Base-by-base conservation (phyloP, 352 stramenopile species). In the Globisporangium nodosum region DNA sequence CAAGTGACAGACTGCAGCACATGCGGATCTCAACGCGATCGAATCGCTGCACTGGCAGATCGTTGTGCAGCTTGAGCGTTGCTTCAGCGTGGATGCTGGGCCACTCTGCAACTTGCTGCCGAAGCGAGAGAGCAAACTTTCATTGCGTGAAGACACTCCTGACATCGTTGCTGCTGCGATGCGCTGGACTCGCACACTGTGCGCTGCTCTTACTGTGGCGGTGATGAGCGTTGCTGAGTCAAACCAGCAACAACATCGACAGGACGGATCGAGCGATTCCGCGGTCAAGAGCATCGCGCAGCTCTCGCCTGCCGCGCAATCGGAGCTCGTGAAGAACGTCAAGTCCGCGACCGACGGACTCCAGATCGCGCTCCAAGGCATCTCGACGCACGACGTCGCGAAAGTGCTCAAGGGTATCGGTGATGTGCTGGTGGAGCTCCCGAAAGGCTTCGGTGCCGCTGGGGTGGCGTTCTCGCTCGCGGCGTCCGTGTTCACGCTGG, bases 401-500 rank as follows among this genome's bases (percentile, higher is more conserved):
- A 68, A 65, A 31, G 70, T 68, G 60, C 61, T 82, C 37, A 78
- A 74, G 52, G 73, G 68, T 2, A 63, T 79, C 7, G 68, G 73
- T 0, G 73, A 82, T 15, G 70, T 73, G 3, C 48, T 78, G 1
- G 61, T 54, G 11, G 64, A 68, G 24, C 54, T 82, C 1, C 73
- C 73, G 0, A 68, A 63, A 15, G 66, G 68, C 5, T 68, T 74
- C 3, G 73, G 73, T 8, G 70, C 60, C 35, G 62, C 65, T n/a
- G 73, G 73, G 0, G 66, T 82, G 18, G 73, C 68, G 3, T 82
- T 82, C 50, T 82, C 73, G 1, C 50, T 82, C 21, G 70, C 70
- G 0, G 73, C 73, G 3, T 78, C 73, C 1, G 63, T 71, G 16
- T 67, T 74, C 42, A 65, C 73, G 9, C 15, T 73, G 3, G 3